Base-by-base conservation (phyloP, 2,329 filamentous ascomycete genomes). In the Cercospora sp. region DNA sequence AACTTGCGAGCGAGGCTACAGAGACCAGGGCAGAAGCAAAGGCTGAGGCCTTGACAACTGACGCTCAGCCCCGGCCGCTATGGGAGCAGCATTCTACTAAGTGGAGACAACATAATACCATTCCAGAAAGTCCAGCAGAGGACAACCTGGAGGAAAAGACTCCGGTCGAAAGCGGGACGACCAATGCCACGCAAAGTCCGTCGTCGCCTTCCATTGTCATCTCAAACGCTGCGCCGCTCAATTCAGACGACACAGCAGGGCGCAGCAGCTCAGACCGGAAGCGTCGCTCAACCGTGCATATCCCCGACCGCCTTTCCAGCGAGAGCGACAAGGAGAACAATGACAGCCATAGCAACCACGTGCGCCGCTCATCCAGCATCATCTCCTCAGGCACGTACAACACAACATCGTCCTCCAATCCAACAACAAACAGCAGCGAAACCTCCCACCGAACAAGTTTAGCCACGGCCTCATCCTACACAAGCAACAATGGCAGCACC, bases 121-220 rank as follows among this genome's bases (percentile, higher is more conserved):
- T 77, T 12, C 68, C 67, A 13, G 63, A 66, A 4, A 55, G 65
- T 3, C n/a, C 61, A 24, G 58, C 51, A 1, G 62, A 60, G 34
- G 66, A 65, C 6, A 57, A 59, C 5, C 43, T 55, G 5, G 62
- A 55, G 2, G 67, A 55, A 32, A 65, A 67, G 26, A 59, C 58
- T 1, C 63, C 64, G 0, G 61, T 67, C 2, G 68, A 65, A 5
- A 32, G 32, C 60, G 51, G 43, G n/a, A 21, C 59, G 26, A 21
- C 26, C 5, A 55, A 65, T 32, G 61, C 9, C 7, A 58, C 68
- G 21, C 30, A 12, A 3, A 55, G 34, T 30, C 57, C 53, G 12
- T 53, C 70, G 13, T 74, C 75, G 5, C 77, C 77, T 9, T 68
- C 72, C 9, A 78, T 79, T n/a, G 71, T 78, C 1, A 73, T 79